Base-by-base conservation (phyloP, 345 rosid species). In the Gynandropsis gynandra region DNA sequence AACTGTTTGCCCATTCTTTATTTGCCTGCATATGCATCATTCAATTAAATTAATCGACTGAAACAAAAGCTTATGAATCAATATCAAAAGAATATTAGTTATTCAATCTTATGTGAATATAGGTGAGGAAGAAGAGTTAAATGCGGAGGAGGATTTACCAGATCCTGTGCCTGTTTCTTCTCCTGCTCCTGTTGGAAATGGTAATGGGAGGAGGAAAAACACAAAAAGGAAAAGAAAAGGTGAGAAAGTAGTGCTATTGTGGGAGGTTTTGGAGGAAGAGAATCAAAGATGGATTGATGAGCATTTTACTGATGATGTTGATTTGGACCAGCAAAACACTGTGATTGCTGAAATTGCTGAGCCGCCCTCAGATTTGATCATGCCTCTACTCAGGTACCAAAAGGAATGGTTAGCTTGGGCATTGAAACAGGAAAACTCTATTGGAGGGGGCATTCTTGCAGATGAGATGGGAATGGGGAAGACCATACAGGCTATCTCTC, bases 391-490 rank as follows among this genome's bases (percentile, higher is more conserved):
- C 65, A 82, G 95, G 59, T 92, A 87, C 70, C 98, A 92, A 47
- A 92, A 82, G 58, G 96, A 92, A 58, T 92, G 93, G 89, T 51
- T 92, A 64, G 87, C 96, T 16, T 92, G 98, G 98, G 92, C 89
- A 49, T 42, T 70, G 44, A 85, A 81, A 44, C 98, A 92, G 72
- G 98, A 92, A 78, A 78, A 75, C 1, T 74, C 95, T 16, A 64
- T 68, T 52, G 70, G 58, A 56, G 98, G 96, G 19, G 98, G 98
- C 43, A 87, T 92, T 64, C 95, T 92, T 15, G 98, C 98, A 7
- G 98, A 92, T 72, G 98, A 92, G 72, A 92, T 92, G 98, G 98
- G 98, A 54, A 92, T 92, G 98, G 98, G 98, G 24, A 92, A 92
- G 81, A 87, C 98, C 32, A 62, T 85, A 64, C 98, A 92, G 67